Evolutionary conservation across 163 green algal species (phyloP).

Genomic region (Chloromonas sp.): DNA sequence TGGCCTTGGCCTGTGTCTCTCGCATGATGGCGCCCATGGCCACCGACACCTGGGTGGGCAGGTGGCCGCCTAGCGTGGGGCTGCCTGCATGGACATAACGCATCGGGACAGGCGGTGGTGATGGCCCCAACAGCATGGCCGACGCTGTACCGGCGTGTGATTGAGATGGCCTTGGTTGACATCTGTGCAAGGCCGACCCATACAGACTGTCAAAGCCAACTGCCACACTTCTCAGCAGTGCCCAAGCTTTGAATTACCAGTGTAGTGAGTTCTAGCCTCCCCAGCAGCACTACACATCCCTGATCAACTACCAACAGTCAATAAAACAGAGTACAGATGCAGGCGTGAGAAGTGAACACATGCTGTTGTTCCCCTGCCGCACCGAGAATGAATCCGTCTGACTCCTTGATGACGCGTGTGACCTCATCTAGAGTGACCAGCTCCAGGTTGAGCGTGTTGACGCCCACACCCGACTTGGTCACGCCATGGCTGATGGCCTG

Average conservation of each 20-base stretch:
- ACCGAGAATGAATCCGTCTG: conserved; percentile 76
- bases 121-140: conserved; percentile 53
- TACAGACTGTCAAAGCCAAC: not conserved
- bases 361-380: too few species aligned
- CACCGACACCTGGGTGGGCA: conserved; percentile 57
- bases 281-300: too few species aligned
- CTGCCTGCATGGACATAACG: conserved; percentile 34
- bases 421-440: conserved; percentile 61
- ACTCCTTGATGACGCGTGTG: conserved; percentile 37
- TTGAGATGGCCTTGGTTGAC: too few species aligned
- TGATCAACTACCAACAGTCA: too few species aligned
- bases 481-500: conserved; percentile 77
- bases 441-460: conserved; percentile 90
- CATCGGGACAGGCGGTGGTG: conserved; percentile 13
- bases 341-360: too few species aligned
- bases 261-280: too few species aligned
- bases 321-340: too few species aligned
- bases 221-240: not conserved
- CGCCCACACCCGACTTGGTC: conserved; percentile 74
- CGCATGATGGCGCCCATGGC: conserved; percentile 81
- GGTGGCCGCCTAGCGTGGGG: conserved; percentile 89
- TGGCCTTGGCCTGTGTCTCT: conserved; percentile 38
- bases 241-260: too few species aligned
- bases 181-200: not conserved
- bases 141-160: too few species aligned